Conservation (phyloP, 345 rosid species). For the Pistacia integerrima region DNA sequence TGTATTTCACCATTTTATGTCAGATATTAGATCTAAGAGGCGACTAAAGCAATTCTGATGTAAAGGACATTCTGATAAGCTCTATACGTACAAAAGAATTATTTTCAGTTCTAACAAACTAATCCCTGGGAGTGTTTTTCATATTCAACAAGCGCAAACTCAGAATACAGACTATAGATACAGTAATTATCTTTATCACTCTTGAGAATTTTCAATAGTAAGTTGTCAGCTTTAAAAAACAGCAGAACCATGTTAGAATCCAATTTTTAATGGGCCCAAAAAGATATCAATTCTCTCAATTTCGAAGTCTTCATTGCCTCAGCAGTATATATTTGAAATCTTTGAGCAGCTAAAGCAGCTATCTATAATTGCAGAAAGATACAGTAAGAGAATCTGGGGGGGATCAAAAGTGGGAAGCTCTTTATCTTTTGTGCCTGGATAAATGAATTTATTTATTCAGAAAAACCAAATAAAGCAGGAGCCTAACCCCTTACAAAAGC, state of each 20-base stretch:
- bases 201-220: neutral
- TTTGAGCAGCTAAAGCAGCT: neutral
- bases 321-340: neutral
- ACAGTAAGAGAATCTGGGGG: neutral
- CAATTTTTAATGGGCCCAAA: neutral
- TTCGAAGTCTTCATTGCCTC: neutral
- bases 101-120: neutral
- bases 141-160: neutral
- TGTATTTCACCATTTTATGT: constrained; percentile 11
- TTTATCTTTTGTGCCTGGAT: neutral
- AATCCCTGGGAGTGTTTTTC: neutral
- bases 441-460: constrained; percentile 6
- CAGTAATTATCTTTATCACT: neutral
- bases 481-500: constrained; percentile 9
- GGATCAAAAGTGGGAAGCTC: neutral
- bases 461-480: constrained; percentile 9
- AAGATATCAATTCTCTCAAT: neutral
- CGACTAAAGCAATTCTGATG: constrained; percentile 14
- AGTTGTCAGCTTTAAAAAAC: neutral
- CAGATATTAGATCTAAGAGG: constrained; percentile 18
- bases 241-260: neutral
- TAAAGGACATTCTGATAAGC: constrained; percentile 11
- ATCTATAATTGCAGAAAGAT: neutral
- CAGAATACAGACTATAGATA: neutral
- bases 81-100: neutral